phyloP scores from a whole-genome alignment of 148 eudicot genomes.

The Silene uniflora region DNA sequence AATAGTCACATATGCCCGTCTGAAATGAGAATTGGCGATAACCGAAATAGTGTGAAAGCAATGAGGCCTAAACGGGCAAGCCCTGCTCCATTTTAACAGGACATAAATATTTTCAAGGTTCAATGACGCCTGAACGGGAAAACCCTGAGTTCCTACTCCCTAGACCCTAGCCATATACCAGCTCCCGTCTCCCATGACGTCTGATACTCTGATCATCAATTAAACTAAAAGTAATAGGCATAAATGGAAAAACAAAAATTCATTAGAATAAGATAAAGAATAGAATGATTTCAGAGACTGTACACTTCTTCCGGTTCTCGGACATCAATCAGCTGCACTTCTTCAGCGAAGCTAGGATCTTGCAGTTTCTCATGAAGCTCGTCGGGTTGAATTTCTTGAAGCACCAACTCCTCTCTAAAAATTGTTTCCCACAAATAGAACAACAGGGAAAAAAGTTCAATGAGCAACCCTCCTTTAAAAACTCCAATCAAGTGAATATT shows the following conservation, averaged over 20 bases:
- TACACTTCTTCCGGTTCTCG: constrained; percentile 98
- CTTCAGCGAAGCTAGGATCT: constrained; percentile 63
- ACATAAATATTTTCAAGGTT: neutral
- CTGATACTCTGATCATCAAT: neutral
- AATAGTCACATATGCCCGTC: no score
- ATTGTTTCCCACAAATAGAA: neutral
- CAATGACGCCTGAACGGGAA: no score
- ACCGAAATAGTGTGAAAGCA: neutral
- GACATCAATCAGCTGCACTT: constrained; percentile 86
- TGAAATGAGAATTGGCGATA: no score
- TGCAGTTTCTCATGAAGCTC: constrained; percentile 67
- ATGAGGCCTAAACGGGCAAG: no score
- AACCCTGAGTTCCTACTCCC: no score
- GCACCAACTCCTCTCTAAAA: constrained; percentile 58
- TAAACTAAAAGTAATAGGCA: neutral
- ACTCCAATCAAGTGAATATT: neutral
- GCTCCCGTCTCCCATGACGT: neutral
- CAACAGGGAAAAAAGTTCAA: constrained; percentile 16
- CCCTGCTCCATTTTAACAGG: neutral
- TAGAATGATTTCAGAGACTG: constrained; percentile 1
- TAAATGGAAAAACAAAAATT: neutral
- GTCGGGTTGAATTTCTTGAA: constrained; percentile 65
- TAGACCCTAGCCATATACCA: neutral
- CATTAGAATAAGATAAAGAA: neutral
- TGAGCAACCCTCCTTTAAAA: constrained; percentile 14